These are phyloP conservation scores for Schoenoplectus tabernaemontani DNA, from an alignment of 202 grass and related monocot genomes.

Conservation along the genomic window DNA sequence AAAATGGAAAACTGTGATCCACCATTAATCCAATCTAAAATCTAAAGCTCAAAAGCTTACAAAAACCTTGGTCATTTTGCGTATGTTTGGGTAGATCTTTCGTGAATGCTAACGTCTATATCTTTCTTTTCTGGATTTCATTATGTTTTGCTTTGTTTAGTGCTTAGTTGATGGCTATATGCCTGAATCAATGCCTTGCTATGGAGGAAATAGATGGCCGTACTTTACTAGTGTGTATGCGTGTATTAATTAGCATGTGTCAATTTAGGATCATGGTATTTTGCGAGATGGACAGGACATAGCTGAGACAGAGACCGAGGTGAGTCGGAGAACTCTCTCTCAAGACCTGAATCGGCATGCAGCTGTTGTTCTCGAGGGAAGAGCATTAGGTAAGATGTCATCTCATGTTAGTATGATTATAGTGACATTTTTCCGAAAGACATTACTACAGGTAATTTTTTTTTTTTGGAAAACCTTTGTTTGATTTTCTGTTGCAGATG, in stretches of 20 bases:
- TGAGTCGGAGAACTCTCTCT: constrained; percentile 59
- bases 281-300: constrained; percentile 69
- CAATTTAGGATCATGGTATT: constrained; percentile 84
- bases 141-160: no score
- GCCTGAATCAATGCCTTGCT: neutral
- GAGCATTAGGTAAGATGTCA: constrained; percentile 45
- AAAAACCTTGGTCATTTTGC: neutral
- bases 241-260: constrained; percentile 15
- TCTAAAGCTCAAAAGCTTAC: no score
- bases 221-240: neutral
- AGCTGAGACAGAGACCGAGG: constrained; percentile 56
- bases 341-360: constrained; percentile 96
- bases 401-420: constrained; percentile 16
- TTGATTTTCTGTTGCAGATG: constrained; percentile 46
- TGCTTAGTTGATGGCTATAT: constrained; percentile 1
- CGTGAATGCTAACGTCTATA: neutral
- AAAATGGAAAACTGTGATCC: no score
- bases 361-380: constrained; percentile 95
- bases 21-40: no score
- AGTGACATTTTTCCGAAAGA: constrained; percentile 17
- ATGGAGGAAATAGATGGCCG: neutral
- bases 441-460: neutral
- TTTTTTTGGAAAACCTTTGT: neutral
- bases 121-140: neutral
- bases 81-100: constrained; percentile 7